These are phyloP conservation scores for Venturia effusa DNA, from an alignment of 2,329 filamentous ascomycete genomes.

Conservation along the genomic window DNA sequence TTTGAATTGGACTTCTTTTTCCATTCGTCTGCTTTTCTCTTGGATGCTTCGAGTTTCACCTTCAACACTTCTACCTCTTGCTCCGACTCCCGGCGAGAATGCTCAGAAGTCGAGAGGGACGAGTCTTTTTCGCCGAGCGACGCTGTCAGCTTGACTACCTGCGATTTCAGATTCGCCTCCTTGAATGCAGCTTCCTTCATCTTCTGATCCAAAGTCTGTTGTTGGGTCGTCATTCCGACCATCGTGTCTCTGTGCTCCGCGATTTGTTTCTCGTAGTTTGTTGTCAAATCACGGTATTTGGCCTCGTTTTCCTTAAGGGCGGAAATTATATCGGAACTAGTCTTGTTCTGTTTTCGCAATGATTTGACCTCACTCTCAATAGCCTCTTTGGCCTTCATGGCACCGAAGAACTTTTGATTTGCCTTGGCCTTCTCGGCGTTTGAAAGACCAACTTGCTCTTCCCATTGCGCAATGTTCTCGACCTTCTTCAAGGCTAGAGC, in stretches of 20 bases:
- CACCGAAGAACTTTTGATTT: conserved; percentile 95
- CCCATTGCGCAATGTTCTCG: conserved; percentile 57
- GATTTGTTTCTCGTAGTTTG: conserved; percentile 84
- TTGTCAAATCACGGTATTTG: conserved; percentile 61
- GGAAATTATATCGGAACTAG: conserved; percentile 86
- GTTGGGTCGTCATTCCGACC: conserved; percentile 56
- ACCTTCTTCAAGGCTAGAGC: conserved; percentile 64
- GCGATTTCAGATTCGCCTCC: conserved; percentile 49
- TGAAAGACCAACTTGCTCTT: conserved; percentile 45
- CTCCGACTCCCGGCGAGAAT: conserved; percentile 49
- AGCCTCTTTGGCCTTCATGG: conserved; percentile 86
- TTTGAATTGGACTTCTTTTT: conserved; percentile 74
- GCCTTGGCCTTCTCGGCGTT: conserved; percentile 89
- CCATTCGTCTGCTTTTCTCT: conserved; percentile 77
- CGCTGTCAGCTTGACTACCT: conserved; percentile 66
- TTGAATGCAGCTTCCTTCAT: conserved; percentile 32
- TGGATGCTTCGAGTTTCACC: conserved; percentile 62
- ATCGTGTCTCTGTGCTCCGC: conserved; percentile 73
- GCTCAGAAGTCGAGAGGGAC: conserved; percentile 52
- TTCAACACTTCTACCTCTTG: conserved; percentile 70
- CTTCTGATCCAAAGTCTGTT: conserved; percentile 60
- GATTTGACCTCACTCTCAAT: conserved; percentile 70
- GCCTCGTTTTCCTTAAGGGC: conserved; percentile 86
- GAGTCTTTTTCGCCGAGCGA: conserved; percentile 68
- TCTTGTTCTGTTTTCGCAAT: conserved; percentile 70